These are phyloP conservation scores for Exutisphaerella laricina DNA, from an alignment of 2,329 filamentous ascomycete species.

Conservation along the genomic window DNA sequence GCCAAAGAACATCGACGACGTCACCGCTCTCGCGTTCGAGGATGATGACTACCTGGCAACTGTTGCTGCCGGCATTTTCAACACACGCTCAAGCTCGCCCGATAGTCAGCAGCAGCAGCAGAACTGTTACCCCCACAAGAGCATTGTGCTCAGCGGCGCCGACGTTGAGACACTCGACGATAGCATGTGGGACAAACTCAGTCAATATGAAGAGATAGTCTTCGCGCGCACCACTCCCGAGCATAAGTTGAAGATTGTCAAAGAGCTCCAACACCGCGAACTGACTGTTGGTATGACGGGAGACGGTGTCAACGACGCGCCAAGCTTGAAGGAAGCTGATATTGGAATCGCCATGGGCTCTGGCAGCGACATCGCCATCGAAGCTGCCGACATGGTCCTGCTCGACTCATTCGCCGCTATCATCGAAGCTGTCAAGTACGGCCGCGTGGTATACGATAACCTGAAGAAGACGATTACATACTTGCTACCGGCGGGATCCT, in stretches of 20 bases:
- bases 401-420: constrained; percentile 66
- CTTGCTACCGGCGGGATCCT: constrained; percentile 66
- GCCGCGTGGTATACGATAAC: constrained; percentile 73
- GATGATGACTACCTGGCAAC: constrained; percentile 23
- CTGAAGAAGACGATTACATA: constrained; percentile 73
- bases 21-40: constrained; percentile 45
- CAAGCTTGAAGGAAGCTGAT: constrained; percentile 53
- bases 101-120: constrained; percentile 20
- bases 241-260: constrained; percentile 74
- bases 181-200: constrained; percentile 62
- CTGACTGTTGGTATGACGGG: constrained; percentile 53
- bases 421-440: constrained; percentile 66
- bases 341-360: constrained; percentile 55
- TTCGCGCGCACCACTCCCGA: constrained; percentile 72
- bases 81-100: constrained; percentile 14
- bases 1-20: constrained; percentile 47
- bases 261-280: constrained; percentile 60
- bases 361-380: constrained; percentile 57
- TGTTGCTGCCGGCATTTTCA: constrained; percentile 27
- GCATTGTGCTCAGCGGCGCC: constrained; percentile 58
- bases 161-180: constrained; percentile 63
- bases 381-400: constrained; percentile 58
- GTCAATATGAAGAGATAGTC: constrained; percentile 64
- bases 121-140: constrained; percentile 35
- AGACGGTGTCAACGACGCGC: constrained; percentile 48